Percentiles rank a stretch among this genome's conserved stretches.
Evolutionary conservation across 495 filamentous ascomycete species (phyloP).

Genomic region (Penicillium angulare): DNA sequence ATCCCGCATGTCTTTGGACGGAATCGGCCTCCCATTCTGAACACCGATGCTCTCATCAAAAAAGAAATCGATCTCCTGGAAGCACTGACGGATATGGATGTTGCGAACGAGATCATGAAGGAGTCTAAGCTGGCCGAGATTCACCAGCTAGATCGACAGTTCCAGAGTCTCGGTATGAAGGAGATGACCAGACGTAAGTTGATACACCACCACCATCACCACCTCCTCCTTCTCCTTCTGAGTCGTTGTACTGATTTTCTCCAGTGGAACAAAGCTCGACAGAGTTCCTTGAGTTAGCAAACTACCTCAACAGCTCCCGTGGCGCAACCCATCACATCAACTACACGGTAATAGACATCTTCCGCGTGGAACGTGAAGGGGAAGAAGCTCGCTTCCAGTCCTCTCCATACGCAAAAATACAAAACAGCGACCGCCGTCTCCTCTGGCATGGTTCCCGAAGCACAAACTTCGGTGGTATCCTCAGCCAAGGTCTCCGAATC

Average conservation of each 20-base stretch:
- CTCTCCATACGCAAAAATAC: slow-evolving; percentile 44
- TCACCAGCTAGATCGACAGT: slow-evolving; percentile 69
- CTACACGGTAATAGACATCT: slow-evolving; percentile 64
- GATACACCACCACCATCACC: no score
- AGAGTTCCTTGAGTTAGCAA: slow-evolving; percentile 63
- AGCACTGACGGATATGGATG: slow-evolving; percentile 77
- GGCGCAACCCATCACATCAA: slow-evolving; percentile 58
- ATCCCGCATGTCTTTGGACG: slow-evolving; percentile 84
- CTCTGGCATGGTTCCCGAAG: slow-evolving; percentile 79
- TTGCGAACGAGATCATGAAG: slow-evolving; percentile 76
- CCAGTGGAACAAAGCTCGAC: slow-evolving; percentile 51
- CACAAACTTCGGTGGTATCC: slow-evolving; percentile 81
- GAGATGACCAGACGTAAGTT: slow-evolving; percentile 64
- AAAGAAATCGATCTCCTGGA: slow-evolving; percentile 75
- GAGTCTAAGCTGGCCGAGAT: slow-evolving; percentile 50
- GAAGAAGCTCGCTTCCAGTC: slow-evolving; percentile 66
- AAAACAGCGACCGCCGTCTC: slow-evolving; percentile 61
- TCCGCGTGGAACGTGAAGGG: slow-evolving; percentile 75
- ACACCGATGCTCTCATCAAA: slow-evolving; percentile 54
- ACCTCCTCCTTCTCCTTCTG: not conserved
- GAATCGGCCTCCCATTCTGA: slow-evolving; percentile 65
- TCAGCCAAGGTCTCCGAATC: slow-evolving; percentile 81
- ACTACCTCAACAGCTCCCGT: slow-evolving; percentile 64
- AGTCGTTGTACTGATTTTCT: not conserved
- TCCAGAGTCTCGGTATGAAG: slow-evolving; percentile 63